Conservation (phyloP, 345 rosid species). For the Boechera retrofracta region DNA sequence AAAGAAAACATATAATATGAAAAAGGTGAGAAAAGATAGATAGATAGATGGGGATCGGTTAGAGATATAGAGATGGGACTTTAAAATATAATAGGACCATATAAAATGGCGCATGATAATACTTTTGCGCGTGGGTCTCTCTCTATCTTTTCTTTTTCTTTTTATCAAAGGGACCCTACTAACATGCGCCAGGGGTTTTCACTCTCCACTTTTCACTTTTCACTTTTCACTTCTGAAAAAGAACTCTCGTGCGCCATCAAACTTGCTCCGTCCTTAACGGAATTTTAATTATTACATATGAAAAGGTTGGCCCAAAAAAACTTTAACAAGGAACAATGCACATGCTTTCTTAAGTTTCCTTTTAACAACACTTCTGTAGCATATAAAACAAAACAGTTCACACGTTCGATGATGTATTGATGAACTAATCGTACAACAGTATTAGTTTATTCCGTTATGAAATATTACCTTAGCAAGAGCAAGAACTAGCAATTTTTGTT, state of each 20-base stretch:
- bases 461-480: neutral
- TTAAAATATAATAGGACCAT: conserved; percentile 33
- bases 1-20: neutral
- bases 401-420: neutral
- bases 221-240: conserved; percentile 30
- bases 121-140: conserved; percentile 41
- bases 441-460: neutral
- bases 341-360: neutral
- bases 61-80: conserved; percentile 32
- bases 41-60: conserved; percentile 8
- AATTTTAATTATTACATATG: conserved; percentile 20
- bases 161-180: conserved; percentile 39
- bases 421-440: neutral
- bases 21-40: conserved; percentile 15
- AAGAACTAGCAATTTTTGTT: neutral
- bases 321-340: conserved; percentile 12
- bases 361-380: neutral
- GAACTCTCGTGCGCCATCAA: conserved; percentile 38
- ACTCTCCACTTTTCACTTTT: too few species aligned
- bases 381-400: conserved; percentile 3
- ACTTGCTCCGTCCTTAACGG: conserved; percentile 20
- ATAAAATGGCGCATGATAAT: conserved; percentile 44
- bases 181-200: conserved; percentile 47
- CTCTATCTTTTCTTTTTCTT: conserved; percentile 15
- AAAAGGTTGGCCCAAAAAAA: conserved; percentile 11